Conservation (phyloP, 1,139 yeast species). For the Saccharomycopsis hybrid region DNA sequence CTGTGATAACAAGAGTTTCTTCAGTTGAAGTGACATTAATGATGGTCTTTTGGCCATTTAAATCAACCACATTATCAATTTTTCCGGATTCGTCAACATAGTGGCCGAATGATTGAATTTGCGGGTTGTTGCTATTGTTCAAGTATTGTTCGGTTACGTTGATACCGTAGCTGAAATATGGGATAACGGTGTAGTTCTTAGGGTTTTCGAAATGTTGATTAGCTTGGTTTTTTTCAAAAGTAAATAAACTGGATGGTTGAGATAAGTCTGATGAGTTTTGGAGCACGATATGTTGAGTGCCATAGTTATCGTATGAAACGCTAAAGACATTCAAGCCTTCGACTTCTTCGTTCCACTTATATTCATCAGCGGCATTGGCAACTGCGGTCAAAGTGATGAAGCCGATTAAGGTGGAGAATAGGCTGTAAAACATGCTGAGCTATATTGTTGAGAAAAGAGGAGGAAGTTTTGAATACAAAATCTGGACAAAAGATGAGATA, state of each 20-base stretch:
- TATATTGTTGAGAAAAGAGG: no score
- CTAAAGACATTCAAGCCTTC: conserved; percentile 12
- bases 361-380: conserved; percentile 1
- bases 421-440: no score
- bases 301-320: conserved; percentile 11
- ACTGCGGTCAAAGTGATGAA: conserved; percentile 3
- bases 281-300: conserved; percentile 22
- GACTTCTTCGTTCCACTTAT: conserved; percentile 8
- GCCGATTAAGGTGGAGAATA: not conserved
- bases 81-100: conserved; percentile 8
- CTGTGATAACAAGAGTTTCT: conserved; percentile 7
- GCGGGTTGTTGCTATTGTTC: conserved; percentile 4
- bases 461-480: not conserved
- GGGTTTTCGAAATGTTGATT: conserved; percentile 16
- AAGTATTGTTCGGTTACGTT: conserved; percentile 14
- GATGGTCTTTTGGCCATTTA: conserved; percentile 10
- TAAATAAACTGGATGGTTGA: conserved; percentile 2
- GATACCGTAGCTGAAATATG: conserved; percentile 20
- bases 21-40: conserved; percentile 16
- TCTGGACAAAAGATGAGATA: not conserved
- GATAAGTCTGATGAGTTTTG: conserved; percentile 22
- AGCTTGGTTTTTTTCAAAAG: conserved; percentile 9
- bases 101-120: conserved; percentile 10
- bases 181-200: conserved; percentile 15
- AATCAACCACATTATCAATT: conserved; percentile 5